Base-by-base conservation (phyloP, 345 rosid genomes). In the Hibiscus trionum region DNA sequence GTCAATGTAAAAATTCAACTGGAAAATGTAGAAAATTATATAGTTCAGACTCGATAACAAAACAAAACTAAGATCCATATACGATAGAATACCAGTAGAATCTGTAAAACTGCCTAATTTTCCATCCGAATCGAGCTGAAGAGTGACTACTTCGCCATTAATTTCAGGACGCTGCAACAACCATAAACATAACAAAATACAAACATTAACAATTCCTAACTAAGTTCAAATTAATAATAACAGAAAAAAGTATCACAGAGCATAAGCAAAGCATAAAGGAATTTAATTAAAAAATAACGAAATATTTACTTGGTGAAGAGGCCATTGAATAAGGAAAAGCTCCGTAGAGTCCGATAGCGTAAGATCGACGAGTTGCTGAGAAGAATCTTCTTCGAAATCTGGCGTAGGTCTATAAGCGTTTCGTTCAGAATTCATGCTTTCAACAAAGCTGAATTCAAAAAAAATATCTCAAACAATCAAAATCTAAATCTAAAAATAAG, bases 281-380 rank as follows among this genome's bases (percentile, higher is more conserved):
- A 35, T 15, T 44, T 1, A 2, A 17, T 19, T 17, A 11, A 46
- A 37, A 15, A 39, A 39, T 6, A 9, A 6, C 17, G 17, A 64
- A 77, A 3, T 3, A 71, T 69, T 62, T 80, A 89, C 96, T 61
- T 81, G 87, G 62, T 82, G 77, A 60, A 68, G 56, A 73, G 97
- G 96, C 88, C 88, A 90, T 42, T 90, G 96, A 55, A 94, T 81
- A 79, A 94, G 90, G 93, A 94, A 90, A 66, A 91, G 86, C 84
- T 93, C 96, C 2, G 84, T 77, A 4, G 88, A 76, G 7, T 69
- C 83, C 0, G 76, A 71, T 69, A 66, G 9, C 5, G 69, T 74
- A 56, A 82, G 55, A 73, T 90, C 87, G 11, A 66, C 24, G 4
- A 90, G 86, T 4, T 85, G 77, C 5, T 82, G 84, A 61, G 72